Conservation (phyloP, 1,284 basidiomycete genomes). For the Lentinula novae-zelandiae region DNA sequence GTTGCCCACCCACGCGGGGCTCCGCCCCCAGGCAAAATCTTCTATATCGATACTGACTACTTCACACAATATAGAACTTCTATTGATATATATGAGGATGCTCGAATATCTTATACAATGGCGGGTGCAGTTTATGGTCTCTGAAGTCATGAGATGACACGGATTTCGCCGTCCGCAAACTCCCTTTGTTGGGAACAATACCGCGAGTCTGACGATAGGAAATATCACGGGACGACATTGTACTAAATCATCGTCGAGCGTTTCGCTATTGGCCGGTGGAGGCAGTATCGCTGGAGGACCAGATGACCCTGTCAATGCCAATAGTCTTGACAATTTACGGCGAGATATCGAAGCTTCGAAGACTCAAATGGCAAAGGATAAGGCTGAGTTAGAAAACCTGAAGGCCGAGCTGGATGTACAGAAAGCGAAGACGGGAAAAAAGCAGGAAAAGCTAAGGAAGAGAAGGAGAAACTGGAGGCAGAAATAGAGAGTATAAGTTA, state of each 20-base stretch:
- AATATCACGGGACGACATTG: background rate
- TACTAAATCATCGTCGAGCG: background rate
- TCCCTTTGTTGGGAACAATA: background rate
- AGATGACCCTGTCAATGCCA: background rate
- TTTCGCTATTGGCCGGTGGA: background rate
- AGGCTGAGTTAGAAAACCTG: slow-evolving; percentile 3
- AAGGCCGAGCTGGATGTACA: slow-evolving; percentile 38
- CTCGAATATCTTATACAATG: too few species aligned
- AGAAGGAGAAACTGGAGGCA: slow-evolving; percentile 72
- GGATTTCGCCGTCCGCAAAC: background rate
- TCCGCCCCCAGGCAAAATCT: too few species aligned
- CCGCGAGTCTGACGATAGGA: background rate
- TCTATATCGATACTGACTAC: too few species aligned
- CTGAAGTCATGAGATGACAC: too few species aligned
- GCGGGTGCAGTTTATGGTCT: too few species aligned
- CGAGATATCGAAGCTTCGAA: background rate
- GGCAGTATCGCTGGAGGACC: background rate
- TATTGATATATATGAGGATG: too few species aligned
- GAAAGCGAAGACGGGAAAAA: slow-evolving; percentile 31
- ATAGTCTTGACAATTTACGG: background rate
- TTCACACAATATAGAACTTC: too few species aligned
- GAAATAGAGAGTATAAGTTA: slow-evolving; percentile 83
- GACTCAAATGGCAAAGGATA: background rate
- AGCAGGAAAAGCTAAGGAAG: slow-evolving; percentile 50
- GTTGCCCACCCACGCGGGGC: too few species aligned